Conservation (phyloP, 202 grass and related monocot genomes). For the Musa balbisiana region DNA sequence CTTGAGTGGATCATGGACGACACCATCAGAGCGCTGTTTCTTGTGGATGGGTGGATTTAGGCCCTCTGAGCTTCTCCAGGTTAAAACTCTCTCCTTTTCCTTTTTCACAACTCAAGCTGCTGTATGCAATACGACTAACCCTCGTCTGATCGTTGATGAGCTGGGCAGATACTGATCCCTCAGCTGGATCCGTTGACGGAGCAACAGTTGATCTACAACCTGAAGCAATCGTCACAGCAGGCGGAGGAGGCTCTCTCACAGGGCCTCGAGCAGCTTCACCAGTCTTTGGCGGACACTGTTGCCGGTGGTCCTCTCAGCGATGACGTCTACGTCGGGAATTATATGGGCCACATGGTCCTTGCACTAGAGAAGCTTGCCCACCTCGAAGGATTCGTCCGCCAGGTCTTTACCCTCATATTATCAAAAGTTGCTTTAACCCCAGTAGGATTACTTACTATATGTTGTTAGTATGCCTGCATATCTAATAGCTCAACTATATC, state of each 20-base stretch:
- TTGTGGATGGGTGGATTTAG: conserved; percentile 21
- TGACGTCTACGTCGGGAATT: not conserved
- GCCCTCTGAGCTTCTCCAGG: conserved; percentile 19
- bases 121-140: no score
- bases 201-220: conserved; percentile 10
- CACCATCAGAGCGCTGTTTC: conserved; percentile 18
- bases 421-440: no score
- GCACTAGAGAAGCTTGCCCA: conserved; percentile 13
- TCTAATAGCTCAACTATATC: no score
- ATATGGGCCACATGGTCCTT: conserved; percentile 2
- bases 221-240: conserved; percentile 10
- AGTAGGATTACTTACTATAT: no score
- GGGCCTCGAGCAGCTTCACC: conserved; percentile 17
- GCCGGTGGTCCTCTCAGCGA: conserved; percentile 4
- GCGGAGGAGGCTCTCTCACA: conserved; percentile 17
- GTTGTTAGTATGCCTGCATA: no score
- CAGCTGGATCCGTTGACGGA: conserved; percentile 12
- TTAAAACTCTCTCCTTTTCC: not conserved
- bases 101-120: no score
- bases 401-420: not conserved
- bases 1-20: conserved; percentile 13
- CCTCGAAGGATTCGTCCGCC: conserved; percentile 10
- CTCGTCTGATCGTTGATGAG: no score
- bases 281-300: not conserved
- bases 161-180: conserved; percentile 1